A percentile compares a stretch with the other conserved stretches of the same genome.
These are phyloP conservation scores for Neonectria coccinea DNA, from an alignment of 2,329 filamentous ascomycete species.

Conservation along the genomic window DNA sequence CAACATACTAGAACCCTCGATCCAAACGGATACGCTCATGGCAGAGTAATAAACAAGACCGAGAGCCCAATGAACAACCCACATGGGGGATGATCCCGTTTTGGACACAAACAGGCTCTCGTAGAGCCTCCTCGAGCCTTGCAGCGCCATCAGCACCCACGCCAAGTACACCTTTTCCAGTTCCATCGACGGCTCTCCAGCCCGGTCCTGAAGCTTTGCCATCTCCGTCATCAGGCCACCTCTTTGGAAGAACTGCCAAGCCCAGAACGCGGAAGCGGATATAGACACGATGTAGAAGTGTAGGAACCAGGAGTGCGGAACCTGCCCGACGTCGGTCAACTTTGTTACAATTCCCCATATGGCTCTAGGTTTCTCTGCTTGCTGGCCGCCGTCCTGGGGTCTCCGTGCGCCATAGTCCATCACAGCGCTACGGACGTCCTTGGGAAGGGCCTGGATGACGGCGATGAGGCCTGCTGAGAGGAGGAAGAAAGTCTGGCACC, in stretches of 20 bases:
- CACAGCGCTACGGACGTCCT: constrained; percentile 57
- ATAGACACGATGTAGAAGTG: constrained; percentile 87
- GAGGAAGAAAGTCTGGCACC: constrained; percentile 62
- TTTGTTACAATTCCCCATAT: constrained; percentile 48
- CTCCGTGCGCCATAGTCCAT: constrained; percentile 64
- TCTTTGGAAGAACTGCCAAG: constrained; percentile 66
- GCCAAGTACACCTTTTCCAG: constrained; percentile 71
- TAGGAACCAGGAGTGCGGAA: constrained; percentile 90
- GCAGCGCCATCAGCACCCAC: constrained; percentile 80
- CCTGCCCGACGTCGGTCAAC: constrained; percentile 58
- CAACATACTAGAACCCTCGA: constrained; percentile 77
- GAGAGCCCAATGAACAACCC: constrained; percentile 83
- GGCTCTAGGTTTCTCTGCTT: constrained; percentile 10
- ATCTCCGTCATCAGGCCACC: constrained; percentile 66
- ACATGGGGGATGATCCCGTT: constrained; percentile 79
- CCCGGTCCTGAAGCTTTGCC: constrained; percentile 52
- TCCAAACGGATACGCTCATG: constrained; percentile 83
- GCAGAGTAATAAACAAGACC: constrained; percentile 82
- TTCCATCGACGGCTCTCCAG: constrained; percentile 58
- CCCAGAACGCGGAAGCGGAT: constrained; percentile 79
- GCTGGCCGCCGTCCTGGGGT: constrained; percentile 41
- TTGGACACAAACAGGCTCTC: constrained; percentile 77
- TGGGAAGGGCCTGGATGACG: constrained; percentile 58
- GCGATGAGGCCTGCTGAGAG: constrained; percentile 56
- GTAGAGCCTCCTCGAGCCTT: constrained; percentile 79